These are phyloP conservation scores for Epipyxis sp. DNA, from an alignment of 108 stramenopile genomes.

Conservation along the genomic window DNA sequence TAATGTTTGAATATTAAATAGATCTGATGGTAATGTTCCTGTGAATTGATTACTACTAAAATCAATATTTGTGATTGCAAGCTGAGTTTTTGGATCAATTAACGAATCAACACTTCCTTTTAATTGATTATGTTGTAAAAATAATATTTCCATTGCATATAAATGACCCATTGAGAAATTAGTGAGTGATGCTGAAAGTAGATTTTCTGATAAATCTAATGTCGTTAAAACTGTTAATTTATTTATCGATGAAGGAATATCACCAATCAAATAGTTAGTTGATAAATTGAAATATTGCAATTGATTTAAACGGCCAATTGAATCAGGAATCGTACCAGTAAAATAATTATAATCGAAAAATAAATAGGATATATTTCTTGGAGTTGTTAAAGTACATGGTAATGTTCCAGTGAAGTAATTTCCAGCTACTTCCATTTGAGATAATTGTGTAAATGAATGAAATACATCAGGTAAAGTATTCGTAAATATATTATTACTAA, in stretches of 20 bases:
- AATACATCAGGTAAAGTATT: background rate
- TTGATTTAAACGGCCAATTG: background rate
- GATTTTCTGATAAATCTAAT: background rate
- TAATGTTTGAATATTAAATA: background rate
- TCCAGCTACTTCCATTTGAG: background rate
- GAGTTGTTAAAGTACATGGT: background rate
- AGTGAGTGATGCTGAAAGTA: background rate
- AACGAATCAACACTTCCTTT: background rate
- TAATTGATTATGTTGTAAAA: background rate
- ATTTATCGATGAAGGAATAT: background rate
- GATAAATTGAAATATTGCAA: background rate
- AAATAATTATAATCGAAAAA: background rate
- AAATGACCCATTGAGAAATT: background rate
- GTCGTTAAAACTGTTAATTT: background rate
- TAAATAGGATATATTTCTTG: background rate
- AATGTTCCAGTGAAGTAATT: conserved; percentile 2
- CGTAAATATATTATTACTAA: background rate
- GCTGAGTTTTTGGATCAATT: background rate
- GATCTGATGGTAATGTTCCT: background rate
- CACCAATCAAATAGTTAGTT: background rate
- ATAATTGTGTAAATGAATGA: background rate
- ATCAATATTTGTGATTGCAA: background rate
- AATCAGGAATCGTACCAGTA: background rate
- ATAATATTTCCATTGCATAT: background rate
- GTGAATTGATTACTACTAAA: background rate